Conservation (phyloP, 805 yeast species). For the Brettanomyces naardenensis region DNA sequence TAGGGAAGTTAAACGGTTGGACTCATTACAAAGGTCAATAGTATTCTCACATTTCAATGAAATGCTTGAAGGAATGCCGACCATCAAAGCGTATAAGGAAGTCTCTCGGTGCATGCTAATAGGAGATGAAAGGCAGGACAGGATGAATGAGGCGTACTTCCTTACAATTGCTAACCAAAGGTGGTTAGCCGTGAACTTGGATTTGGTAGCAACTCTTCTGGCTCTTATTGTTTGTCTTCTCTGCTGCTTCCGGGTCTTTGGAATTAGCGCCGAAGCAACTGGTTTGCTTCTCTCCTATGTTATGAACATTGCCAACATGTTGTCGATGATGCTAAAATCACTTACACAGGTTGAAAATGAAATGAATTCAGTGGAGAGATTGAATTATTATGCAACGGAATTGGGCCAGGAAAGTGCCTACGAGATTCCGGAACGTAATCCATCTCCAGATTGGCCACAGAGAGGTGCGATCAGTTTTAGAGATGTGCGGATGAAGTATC, state of each 20-base stretch:
- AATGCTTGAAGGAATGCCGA: conserved; percentile 54
- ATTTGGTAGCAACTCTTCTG: conserved; percentile 34
- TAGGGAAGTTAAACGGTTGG: conserved; percentile 68
- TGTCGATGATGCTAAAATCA: conserved; percentile 46
- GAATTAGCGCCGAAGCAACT: conserved; percentile 48
- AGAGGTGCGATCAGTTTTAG: conserved; percentile 38
- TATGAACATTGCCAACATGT: conserved; percentile 46
- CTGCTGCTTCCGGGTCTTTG: conserved; percentile 52
- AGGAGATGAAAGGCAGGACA: conserved; percentile 40
- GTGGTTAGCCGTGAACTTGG: conserved; percentile 55
- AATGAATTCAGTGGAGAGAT: conserved; percentile 74
- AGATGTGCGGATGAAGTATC: conserved; percentile 44
- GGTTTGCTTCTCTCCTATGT: conserved; percentile 57
- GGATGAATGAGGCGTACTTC: conserved; percentile 60
- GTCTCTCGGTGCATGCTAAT: conserved; percentile 35
- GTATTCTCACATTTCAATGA: conserved; percentile 70
- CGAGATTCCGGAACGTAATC: conserved; percentile 34
- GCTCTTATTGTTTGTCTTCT: conserved; percentile 44
- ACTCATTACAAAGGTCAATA: conserved; percentile 61
- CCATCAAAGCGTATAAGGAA: conserved; percentile 52
- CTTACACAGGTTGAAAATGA: conserved; percentile 68
- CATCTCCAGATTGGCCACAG: conserved; percentile 41
- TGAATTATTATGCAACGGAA: conserved; percentile 52
- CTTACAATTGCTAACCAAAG: conserved; percentile 50
- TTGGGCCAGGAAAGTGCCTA: conserved; percentile 63